Base-by-base conservation (phyloP, 139 green algal species). In the Picochlorum sp. region DNA sequence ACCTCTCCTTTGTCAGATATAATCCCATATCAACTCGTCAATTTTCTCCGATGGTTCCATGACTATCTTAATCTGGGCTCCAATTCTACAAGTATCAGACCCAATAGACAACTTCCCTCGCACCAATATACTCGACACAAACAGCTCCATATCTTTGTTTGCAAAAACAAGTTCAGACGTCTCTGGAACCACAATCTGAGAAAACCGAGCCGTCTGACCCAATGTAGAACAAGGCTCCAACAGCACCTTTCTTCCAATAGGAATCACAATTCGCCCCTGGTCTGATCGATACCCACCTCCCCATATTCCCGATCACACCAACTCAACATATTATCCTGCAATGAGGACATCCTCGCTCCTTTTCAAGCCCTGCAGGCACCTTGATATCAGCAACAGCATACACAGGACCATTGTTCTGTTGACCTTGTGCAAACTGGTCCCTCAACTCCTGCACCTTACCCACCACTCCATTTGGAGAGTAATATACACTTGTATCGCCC, bases 161-260 rank as follows among this genome's bases (percentile, higher is more conserved):
- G 47, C 47, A 21, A 54, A 54, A 54, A 54, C n/a, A 54, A 54
- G 47, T 13, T 54, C 47, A 54, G 18, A 26, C 15, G 47, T 26
- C 47, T 54, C 18, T 26, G 47, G 47, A 23, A 54, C n/a, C n/a
- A 54, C 16, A 13, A 54, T 54, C 47, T 54, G 47, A 26, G 47
- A 26, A 54, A 21, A 54, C 6, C 16, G 16, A 26, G 47, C 18
- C 16, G 16, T 54, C 11, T 21, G 8, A 26, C 47, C 47, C 7
- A 54, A 10, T 14, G 34, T 41, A 54, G 47, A 20, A 20, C 47
- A 54, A 26, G 47, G 47, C 47, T 54, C 47, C 47, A 54, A 23
- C 0, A 54, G 47, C 16, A 54, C 47, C 47, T 21, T 20, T 54
- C 23, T 23, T 7, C 47, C 47, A 20, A 54, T 7, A 54, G 47